Base-by-base conservation (phyloP, 805 yeast genomes). In the Nakazawaea ernobii region DNA sequence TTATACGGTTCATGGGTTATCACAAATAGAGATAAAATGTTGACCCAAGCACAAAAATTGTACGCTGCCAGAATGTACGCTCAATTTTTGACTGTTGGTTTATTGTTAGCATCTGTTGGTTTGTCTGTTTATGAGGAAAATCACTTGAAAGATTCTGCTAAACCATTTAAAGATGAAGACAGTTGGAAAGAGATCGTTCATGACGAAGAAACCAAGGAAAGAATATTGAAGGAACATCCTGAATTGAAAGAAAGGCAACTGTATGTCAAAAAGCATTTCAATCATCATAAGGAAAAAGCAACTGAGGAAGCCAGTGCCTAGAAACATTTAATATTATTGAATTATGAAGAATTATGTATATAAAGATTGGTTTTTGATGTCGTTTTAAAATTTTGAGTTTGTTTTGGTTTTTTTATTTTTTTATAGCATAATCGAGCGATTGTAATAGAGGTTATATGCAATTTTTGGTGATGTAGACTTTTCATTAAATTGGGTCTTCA, bases 61-160 rank as follows among this genome's bases (percentile, higher is more conserved):
- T 94, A 85, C 32, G 91, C 84, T 61, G 95, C 95, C 30, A 82
- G 95, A 77, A 87, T 87, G 86, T 87, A 87, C 61, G 95, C 95
- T 9, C 95, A 88, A 65, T 86, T 84, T 53, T 66, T 86, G 46
- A 85, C 95, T 1, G 90, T 88, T 46, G 75, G 76, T 9, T 67
- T 87, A 52, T 67, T 87, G 53, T 65, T 87, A 46, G 89, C 82
- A 20, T 79, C 94, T 0, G 75, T 88, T 58, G 80, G 81, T 44
- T 66, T 83, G 54, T 72, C 82, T 39, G 74, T 81, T 66, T 82
- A 79, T 53, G 89, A 84, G 55, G 80, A 77, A 53, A 75, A 79
- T 54, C 63, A 77, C 53, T 77, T 64, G 30, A 62, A 68, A 47
- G 39, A 50, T 13, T 60, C 58, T 46, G 67, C 53, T 61, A 67